Conservation (phyloP, 106 monocot genomes). For the Narthecium ossifragum region DNA sequence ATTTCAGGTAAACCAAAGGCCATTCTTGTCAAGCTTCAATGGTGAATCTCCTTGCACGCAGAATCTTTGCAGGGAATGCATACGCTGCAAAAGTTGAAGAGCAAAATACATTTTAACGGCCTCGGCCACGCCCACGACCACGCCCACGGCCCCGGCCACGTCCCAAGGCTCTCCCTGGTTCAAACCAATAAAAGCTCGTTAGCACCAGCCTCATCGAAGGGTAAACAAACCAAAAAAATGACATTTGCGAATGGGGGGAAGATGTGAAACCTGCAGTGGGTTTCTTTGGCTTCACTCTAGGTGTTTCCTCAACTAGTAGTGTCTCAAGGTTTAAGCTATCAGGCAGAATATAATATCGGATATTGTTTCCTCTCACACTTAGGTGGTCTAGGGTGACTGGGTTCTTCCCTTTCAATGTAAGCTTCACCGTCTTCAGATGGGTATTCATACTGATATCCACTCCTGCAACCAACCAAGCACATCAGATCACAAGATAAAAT, state of each 20-base stretch:
- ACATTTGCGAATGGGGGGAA: neutral
- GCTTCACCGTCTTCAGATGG: slow-evolving; percentile 90
- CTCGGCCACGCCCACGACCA: slow-evolving; percentile 72
- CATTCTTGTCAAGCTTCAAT: too few species aligned
- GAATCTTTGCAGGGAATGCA: too few species aligned
- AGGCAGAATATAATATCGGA: slow-evolving; percentile 85
- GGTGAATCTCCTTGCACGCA: too few species aligned
- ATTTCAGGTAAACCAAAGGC: too few species aligned
- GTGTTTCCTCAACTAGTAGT: slow-evolving; percentile 87
- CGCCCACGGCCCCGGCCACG: slow-evolving; percentile 74
- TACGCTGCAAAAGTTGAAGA: slow-evolving; percentile 7
- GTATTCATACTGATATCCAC: slow-evolving; percentile 99
- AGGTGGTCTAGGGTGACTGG: slow-evolving; percentile 86
- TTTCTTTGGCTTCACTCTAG: slow-evolving; percentile 90
- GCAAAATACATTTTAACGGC: slow-evolving; percentile 24
- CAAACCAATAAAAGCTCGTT: neutral
- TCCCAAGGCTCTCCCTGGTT: slow-evolving; percentile 55
- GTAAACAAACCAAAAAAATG: neutral
- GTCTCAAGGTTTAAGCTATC: slow-evolving; percentile 97
- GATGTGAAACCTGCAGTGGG: slow-evolving; percentile 66
- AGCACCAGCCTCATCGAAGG: neutral
- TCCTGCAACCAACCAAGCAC: slow-evolving; percentile 32
- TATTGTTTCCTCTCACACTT: slow-evolving; percentile 90
- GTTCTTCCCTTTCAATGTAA: slow-evolving; percentile 86
- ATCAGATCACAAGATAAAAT: neutral